Evolutionary conservation across 768 basidiomycete species (phyloP), one percentile per base, ranked within the genome.

Genomic region (Thelephora aurantiotincta): DNA sequence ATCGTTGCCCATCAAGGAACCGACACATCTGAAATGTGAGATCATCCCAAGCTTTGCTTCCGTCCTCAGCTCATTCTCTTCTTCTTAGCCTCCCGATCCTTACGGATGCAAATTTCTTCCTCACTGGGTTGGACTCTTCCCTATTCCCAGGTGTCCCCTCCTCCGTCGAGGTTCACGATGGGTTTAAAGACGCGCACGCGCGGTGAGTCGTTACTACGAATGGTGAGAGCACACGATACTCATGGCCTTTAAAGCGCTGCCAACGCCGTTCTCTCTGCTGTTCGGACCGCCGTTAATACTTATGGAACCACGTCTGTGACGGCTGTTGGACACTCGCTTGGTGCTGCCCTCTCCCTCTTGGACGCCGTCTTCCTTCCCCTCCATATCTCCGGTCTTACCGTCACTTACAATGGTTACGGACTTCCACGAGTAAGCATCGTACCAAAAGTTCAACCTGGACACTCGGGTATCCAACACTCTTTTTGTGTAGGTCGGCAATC

Each of bases 321-420:
- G 0, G 43, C 68, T 19, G 70, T 73, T 14, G 69, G 70, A 1
- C 69, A 71, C 47, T 70, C 68, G 0, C 61, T 72, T 4, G 67
- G 77, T 43, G 77, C 67, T 33, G 77, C 76, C 1, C 59, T 80
- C 45, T 63, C 75, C 4, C 64, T 77, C 3, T 60, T 77, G 35
- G 73, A 75, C 47, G 62, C 70, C 5, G 62, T 77, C n/a, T 74
- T 66, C 56, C 65, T 78, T 5, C 71, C 72, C n/a, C 58, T 74
- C 19, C 69, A 74, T 48, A 58, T 79, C 30, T 65, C 73, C 1
- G 60, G 55, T 11, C 63, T 50, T 11, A 50, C 55, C 5, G 52
- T 55, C 45, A 52, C 51, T n/a, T 53, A 52, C 44, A 43, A 62
- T 41, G 53, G 51, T n/a, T 65, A 62, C 51, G 63, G 65, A 19